These are phyloP conservation scores for Lupinus albus DNA, from an alignment of 306 rosid genomes.

Conservation along the genomic window DNA sequence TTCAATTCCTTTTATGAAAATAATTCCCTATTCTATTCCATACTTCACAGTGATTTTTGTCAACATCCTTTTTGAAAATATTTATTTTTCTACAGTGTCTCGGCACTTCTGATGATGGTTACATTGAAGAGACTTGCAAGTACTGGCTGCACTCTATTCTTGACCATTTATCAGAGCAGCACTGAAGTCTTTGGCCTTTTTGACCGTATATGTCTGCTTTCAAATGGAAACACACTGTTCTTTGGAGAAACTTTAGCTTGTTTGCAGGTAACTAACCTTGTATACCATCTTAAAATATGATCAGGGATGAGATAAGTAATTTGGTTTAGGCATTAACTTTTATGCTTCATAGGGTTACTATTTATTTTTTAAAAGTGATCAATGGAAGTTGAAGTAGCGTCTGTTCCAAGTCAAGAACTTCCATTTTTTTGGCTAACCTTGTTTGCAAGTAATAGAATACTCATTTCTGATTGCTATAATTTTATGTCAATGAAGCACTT, in stretches of 20 bases:
- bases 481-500: constrained; percentile 80
- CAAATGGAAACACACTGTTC: constrained; percentile 95
- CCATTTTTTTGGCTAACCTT: constrained; percentile 1
- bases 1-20: background rate
- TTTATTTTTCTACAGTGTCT: constrained; percentile 65
- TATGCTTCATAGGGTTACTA: constrained; percentile 15
- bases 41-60: background rate
- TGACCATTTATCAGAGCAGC: constrained; percentile 95
- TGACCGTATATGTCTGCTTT: constrained; percentile 95
- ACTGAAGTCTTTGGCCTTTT: constrained; percentile 99
- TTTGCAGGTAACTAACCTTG: constrained; percentile 68
- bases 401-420: constrained; percentile 11
- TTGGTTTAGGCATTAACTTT: constrained; percentile 11
- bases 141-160: constrained; percentile 83
- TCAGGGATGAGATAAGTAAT: constrained; percentile 27
- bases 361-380: background rate
- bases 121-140: constrained; percentile 97
- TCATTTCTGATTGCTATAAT: constrained; percentile 37
- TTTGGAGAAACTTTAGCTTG: constrained; percentile 98
- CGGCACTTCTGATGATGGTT: constrained; percentile 99
- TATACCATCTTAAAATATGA: constrained; percentile 20
- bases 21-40: constrained; percentile 27
- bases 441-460: constrained; percentile 29
- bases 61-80: constrained; percentile 27
- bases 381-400: constrained; percentile 13